phyloP scores from a whole-genome alignment of 163 green algal species.

The Chlorella variabilis region DNA sequence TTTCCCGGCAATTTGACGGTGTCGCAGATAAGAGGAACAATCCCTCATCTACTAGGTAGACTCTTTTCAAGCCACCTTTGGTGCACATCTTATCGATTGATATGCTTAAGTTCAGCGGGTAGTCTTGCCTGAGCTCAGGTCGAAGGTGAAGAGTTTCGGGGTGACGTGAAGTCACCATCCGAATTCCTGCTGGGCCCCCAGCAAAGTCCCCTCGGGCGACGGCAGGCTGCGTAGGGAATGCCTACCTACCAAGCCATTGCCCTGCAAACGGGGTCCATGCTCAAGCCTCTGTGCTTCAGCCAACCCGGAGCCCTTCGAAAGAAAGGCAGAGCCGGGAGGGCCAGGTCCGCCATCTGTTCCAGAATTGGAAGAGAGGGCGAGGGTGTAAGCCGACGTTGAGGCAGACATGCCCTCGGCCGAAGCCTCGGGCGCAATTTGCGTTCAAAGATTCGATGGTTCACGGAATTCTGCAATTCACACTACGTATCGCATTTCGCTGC shows the following conservation, averaged over 20 bases:
- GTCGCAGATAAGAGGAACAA: too few species aligned
- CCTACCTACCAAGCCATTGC: slow-evolving; percentile 66
- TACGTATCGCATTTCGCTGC: slow-evolving; percentile 95
- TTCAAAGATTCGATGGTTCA: slow-evolving; percentile 96
- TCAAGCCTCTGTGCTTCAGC: slow-evolving; percentile 68
- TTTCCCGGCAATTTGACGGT: too few species aligned
- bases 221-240: slow-evolving; percentile 32
- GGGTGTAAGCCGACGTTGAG: slow-evolving; percentile 80
- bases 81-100: too few species aligned
- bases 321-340: slow-evolving; percentile 5
- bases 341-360: slow-evolving; percentile 60
- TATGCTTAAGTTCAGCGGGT: too few species aligned
- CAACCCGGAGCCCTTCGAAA: slow-evolving; percentile 35
- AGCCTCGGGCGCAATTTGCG: slow-evolving; percentile 87
- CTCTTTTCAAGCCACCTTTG: too few species aligned
- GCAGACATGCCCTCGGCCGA: slow-evolving; percentile 86
- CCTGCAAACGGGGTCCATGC: slow-evolving; percentile 54
- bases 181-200: slow-evolving; percentile 21
- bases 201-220: slow-evolving; percentile 33
- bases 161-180: neutral
- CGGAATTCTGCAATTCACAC: slow-evolving; percentile 95
- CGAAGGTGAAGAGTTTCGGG: slow-evolving; percentile 60
- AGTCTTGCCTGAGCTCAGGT: slow-evolving; percentile 91
- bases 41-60: too few species aligned
- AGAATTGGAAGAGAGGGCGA: slow-evolving; percentile 48